Evolutionary conservation across 768 basidiomycete genomes (phyloP).

Genomic region (Boletus reticulatus): DNA sequence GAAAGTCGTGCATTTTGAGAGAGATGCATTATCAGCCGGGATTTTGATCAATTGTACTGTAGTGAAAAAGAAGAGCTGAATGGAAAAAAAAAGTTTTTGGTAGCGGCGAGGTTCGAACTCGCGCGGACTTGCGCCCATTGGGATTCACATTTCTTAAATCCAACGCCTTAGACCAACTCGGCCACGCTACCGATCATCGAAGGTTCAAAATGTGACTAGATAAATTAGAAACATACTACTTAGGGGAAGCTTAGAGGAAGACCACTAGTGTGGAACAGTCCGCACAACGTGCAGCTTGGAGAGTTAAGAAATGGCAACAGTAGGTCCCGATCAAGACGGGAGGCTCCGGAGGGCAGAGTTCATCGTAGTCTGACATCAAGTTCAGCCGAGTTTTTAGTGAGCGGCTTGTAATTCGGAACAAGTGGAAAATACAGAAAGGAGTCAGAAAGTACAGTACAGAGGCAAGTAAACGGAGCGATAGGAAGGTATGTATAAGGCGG

Average conservation of each 20-base stretch:
- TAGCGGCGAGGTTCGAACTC: slow-evolving; percentile 92
- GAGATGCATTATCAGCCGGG: neutral
- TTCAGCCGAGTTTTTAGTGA: neutral
- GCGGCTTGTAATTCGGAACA: slow-evolving; percentile 19
- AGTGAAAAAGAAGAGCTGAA: neutral
- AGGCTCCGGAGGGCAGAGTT: no score
- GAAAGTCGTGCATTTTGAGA: neutral
- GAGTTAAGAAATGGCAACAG: no score
- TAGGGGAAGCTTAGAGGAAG: no score
- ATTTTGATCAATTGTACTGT: neutral
- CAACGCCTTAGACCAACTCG: slow-evolving; percentile 92
- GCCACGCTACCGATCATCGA: slow-evolving; percentile 60
- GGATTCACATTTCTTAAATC: slow-evolving; percentile 80
- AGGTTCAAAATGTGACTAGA: neutral
- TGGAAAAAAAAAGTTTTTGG: slow-evolving; percentile 37
- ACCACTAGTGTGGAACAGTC: no score
- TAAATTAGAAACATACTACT: neutral
- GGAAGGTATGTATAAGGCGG: slow-evolving; percentile 27
- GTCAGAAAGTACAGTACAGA: slow-evolving; percentile 28
- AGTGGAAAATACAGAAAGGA: neutral
- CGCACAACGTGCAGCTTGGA: no score
- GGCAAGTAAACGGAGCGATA: slow-evolving; percentile 20
- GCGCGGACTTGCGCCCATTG: slow-evolving; percentile 82
- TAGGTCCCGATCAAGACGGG: no score
- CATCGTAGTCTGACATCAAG: no score